phyloP scores from a whole-genome alignment of 2,329 filamentous ascomycete genomes.

The Sporothrix variecibatus region DNA sequence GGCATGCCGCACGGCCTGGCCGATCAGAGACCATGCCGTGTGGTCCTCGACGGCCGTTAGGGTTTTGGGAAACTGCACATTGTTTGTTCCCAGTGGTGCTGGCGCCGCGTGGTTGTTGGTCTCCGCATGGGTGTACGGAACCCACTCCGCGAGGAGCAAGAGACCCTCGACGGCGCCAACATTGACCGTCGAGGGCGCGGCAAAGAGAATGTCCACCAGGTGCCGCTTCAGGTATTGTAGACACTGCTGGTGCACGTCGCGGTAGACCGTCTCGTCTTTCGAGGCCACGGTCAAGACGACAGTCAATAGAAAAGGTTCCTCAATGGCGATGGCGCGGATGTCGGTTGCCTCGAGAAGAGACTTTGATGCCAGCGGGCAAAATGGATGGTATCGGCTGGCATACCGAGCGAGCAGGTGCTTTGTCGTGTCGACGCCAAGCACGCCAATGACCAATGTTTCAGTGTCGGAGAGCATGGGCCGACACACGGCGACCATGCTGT shows the following conservation, averaged over 20 bases:
- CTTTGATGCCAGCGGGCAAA: slow-evolving; percentile 9
- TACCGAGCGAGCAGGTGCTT: slow-evolving; percentile 7
- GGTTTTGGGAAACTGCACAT: not conserved
- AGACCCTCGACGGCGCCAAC: slow-evolving; percentile 10
- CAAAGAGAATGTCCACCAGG: slow-evolving; percentile 6
- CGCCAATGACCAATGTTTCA: slow-evolving; percentile 3
- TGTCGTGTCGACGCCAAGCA: not conserved
- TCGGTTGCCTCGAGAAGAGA: not conserved
- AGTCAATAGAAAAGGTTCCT: slow-evolving; percentile 2
- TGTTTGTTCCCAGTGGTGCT: not conserved
- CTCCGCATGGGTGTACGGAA: not conserved
- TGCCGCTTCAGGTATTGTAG: not conserved
- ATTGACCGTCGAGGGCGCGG: not conserved
- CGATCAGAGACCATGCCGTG: slow-evolving; percentile 13
- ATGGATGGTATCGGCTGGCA: slow-evolving; percentile 1
- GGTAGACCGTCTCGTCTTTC: not conserved
- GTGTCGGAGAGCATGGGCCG: slow-evolving; percentile 2
- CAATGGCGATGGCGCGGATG: not conserved
- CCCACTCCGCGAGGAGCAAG: slow-evolving; percentile 13
- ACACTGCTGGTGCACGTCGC: not conserved
- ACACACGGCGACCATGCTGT: not conserved
- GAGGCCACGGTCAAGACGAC: slow-evolving; percentile 4
- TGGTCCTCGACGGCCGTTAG: slow-evolving; percentile 1
- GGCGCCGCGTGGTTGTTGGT: not conserved
- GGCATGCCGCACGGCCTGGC: slow-evolving; percentile 10